Evolutionary conservation across 495 filamentous ascomycete genomes (phyloP).

Genomic region (Aspergillus carlsbadensis): DNA sequence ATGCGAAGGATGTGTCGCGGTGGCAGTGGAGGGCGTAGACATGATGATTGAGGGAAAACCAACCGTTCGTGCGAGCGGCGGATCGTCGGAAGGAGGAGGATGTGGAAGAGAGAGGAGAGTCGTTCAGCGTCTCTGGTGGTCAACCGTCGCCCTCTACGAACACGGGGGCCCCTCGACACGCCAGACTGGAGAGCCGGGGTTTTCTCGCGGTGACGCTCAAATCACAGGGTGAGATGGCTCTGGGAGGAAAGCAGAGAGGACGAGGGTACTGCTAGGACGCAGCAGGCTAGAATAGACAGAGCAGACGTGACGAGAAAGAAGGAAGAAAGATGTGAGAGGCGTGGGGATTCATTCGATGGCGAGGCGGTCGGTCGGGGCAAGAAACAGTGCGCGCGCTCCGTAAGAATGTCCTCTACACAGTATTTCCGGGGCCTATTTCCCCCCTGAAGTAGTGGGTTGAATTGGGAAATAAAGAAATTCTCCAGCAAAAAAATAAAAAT

Average conservation of each 20-base stretch:
- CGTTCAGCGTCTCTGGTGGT: constrained; percentile 15
- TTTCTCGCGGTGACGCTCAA: constrained; percentile 16
- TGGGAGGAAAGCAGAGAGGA: neutral
- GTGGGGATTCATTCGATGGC: constrained; percentile 20
- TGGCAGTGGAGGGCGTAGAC: constrained; percentile 84
- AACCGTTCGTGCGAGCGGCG: constrained; percentile 34
- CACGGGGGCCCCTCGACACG: constrained; percentile 20
- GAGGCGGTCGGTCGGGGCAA: constrained; percentile 28
- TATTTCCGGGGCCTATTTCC: neutral
- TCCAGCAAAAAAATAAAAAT: neutral
- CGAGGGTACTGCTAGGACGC: neutral
- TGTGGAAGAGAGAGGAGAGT: constrained; percentile 3
- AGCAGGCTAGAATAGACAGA: neutral
- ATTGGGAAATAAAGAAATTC: neutral
- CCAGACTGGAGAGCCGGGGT: constrained; percentile 21
- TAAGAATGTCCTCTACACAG: constrained; percentile 2
- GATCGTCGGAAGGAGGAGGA: constrained; percentile 63
- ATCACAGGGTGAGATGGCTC: neutral
- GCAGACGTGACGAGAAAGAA: constrained; percentile 12
- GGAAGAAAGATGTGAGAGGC: constrained; percentile 14
- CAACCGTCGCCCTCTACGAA: constrained; percentile 16
- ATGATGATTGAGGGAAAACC: constrained; percentile 51
- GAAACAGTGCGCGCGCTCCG: constrained; percentile 7
- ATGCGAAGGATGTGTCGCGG: constrained; percentile 65
- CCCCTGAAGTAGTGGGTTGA: constrained; percentile 1